Conservation (phyloP, 177 flowering plant species). For the Tripterygium wilfordii region DNA sequence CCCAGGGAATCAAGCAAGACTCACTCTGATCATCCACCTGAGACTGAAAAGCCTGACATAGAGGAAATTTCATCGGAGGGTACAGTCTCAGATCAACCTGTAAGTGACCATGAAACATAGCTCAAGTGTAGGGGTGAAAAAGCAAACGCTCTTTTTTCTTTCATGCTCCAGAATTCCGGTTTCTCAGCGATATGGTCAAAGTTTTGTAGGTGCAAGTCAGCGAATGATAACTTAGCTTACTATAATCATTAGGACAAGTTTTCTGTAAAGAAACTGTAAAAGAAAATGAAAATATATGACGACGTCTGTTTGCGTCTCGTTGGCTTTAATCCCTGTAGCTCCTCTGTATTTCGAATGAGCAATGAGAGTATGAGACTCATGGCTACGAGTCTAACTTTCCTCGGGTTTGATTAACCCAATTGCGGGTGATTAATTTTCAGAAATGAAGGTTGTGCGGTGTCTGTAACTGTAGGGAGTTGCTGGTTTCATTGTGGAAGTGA, state of each 20-base stretch:
- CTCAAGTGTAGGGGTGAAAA: neutral
- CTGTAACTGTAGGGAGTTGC: too few species aligned
- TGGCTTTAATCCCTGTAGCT: too few species aligned
- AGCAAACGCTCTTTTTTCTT: constrained; percentile 12
- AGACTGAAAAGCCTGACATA: constrained; percentile 17
- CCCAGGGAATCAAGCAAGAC: constrained; percentile 62
- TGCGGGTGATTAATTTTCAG: too few species aligned
- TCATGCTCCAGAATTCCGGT: constrained; percentile 10
- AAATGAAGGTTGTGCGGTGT: too few species aligned
- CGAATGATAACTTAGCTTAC: constrained; percentile 19
- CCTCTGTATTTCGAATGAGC: too few species aligned
- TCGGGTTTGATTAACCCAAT: too few species aligned
- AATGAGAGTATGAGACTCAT: too few species aligned
- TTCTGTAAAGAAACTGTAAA: constrained; percentile 35
- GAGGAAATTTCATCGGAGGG: constrained; percentile 61
- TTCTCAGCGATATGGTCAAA: constrained; percentile 20
- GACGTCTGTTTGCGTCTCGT: constrained; percentile 14
- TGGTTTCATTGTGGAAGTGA: too few species aligned
- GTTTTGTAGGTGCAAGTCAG: constrained; percentile 43
- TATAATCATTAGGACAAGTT: constrained; percentile 18
- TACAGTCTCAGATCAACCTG: constrained; percentile 55
- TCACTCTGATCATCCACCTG: constrained; percentile 39
- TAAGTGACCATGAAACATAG: constrained; percentile 34
- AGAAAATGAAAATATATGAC: constrained; percentile 26
- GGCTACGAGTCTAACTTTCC: too few species aligned